Conservation (phyloP, 2,329 filamentous ascomycete genomes). For the Eurotiales sp. region DNA sequence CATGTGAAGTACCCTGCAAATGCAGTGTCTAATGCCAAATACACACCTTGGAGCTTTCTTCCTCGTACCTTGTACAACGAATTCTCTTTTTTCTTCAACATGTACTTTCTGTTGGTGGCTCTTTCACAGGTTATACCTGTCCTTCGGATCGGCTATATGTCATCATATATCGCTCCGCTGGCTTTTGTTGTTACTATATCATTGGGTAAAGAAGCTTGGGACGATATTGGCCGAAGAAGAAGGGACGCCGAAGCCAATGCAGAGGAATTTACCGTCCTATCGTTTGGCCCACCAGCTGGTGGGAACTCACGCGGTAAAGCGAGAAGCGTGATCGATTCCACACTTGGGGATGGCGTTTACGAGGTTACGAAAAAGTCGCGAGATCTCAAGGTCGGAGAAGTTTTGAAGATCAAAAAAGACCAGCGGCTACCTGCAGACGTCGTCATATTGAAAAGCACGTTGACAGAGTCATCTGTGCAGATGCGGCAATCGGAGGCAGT, state of each 20-base stretch:
- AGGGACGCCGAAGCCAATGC: constrained; percentile 93
- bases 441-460: constrained; percentile 79
- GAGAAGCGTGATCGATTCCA: constrained; percentile 4
- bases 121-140: constrained; percentile 88
- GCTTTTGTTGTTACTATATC: constrained; percentile 90
- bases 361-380: constrained; percentile 78
- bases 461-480: constrained; percentile 47
- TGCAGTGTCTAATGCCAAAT: constrained; percentile 93
- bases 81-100: constrained; percentile 99
- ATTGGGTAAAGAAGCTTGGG: constrained; percentile 89
- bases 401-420: constrained; percentile 88
- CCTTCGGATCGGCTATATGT: constrained; percentile 87
- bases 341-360: constrained; percentile 39
- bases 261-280: constrained; percentile 76
- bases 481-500: constrained; percentile 18
- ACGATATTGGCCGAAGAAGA: constrained; percentile 81
- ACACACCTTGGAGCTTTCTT: constrained; percentile 90
- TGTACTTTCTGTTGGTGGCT: constrained; percentile 95
- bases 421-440: constrained; percentile 93
- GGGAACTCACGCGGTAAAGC: constrained; percentile 15
- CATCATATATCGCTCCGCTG: constrained; percentile 88
- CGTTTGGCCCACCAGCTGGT: constrained; percentile 53
- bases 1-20: constrained; percentile 79
- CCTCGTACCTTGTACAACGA: constrained; percentile 96
- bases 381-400: constrained; percentile 89